phyloP scores from a whole-genome alignment of 129 eudicot genomes.

The Solidago caesia region DNA sequence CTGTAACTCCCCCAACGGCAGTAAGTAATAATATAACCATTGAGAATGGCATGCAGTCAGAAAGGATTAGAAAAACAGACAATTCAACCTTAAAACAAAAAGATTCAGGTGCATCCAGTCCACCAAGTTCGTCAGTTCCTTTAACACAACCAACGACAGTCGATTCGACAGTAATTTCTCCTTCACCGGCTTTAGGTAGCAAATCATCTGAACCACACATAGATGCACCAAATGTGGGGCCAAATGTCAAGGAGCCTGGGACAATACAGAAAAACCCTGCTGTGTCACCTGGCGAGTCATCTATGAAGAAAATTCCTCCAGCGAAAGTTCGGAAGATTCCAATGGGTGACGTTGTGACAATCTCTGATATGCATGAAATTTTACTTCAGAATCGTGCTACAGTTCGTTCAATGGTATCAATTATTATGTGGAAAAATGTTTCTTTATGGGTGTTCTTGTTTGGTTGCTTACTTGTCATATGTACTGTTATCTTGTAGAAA shows the following conservation, averaged over 20 bases:
- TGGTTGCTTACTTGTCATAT: neutral
- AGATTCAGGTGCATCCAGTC: slow-evolving; percentile 1
- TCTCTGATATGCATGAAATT: slow-evolving; percentile 53
- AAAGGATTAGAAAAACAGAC: slow-evolving; percentile 1
- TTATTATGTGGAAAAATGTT: neutral
- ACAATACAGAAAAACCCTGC: slow-evolving; percentile 17
- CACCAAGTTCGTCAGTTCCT: slow-evolving; percentile 32
- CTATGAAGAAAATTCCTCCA: slow-evolving; percentile 23
- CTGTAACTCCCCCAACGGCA: slow-evolving; percentile 17
- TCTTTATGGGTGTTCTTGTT: neutral
- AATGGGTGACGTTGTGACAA: slow-evolving; percentile 41
- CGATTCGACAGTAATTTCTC: slow-evolving; percentile 16
- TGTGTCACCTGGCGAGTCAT: slow-evolving; percentile 14
- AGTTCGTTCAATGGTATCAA: slow-evolving; percentile 49
- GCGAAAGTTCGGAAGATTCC: slow-evolving; percentile 28
- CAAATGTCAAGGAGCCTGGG: slow-evolving; percentile 9
- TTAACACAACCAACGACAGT: slow-evolving; percentile 18
- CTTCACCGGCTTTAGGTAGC: slow-evolving; percentile 25
- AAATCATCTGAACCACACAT: slow-evolving; percentile 12
- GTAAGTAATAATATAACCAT: neutral
- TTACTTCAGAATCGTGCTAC: slow-evolving; percentile 45
- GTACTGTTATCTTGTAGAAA: slow-evolving; percentile 36
- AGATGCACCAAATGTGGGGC: slow-evolving; percentile 1
- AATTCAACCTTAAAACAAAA: slow-evolving; percentile 10
- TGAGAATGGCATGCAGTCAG: slow-evolving; percentile 19